Evolutionary conservation across 352 stramenopile genomes (phyloP), one percentile per base, ranked within the genome.

Genomic region (Globisporangium perplexum): DNA sequence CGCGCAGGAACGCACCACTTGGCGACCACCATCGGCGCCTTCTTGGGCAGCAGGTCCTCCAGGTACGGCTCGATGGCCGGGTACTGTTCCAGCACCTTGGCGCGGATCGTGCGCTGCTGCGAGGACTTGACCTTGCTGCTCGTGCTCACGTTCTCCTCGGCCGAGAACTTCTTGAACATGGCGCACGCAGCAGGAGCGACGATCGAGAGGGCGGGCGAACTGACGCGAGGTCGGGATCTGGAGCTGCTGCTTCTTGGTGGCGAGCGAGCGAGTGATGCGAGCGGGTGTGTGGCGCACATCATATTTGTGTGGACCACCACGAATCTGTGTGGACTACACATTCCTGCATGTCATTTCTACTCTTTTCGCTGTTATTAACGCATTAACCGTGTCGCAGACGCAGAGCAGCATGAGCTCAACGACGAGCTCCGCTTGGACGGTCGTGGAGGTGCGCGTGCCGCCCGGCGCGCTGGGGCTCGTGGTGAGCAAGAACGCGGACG

Each of bases 81-180:
- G 53, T 97, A 98, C 74, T 98, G 89, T 59, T 97, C 87, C 30
- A 96, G 53, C 53, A 99, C 93, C 68, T 96, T 93, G 43, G 77
- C 73, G 60, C 96, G 96, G 62, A 99, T 98, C 43, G 81, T 89
- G 31, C 97, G 88, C 78, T 98, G 95, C 47, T 98, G 93, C 52
- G 93, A 98, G 36, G 92, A 94, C 76, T 98, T 99, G 48, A 99
- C 88, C 76, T 98, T 96, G 63, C 95, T 98, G 66, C 92, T 98
- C 41, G 74, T 87, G 47, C 88, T 98, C 61, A 98, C 78, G 75
- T 98, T 90, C 63, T 97, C 91, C 10, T 91, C 86, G 50, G 93
- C 75, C 36, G 88, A 93, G 64, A 98, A 98, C 59, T 83, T 89
- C 79, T 98, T 98, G 71, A 98, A 98, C 93, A 98, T 94, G 12